phyloP scores from a whole-genome alignment of 2,329 filamentous ascomycete genomes.

The Sporothrix curviconia region DNA sequence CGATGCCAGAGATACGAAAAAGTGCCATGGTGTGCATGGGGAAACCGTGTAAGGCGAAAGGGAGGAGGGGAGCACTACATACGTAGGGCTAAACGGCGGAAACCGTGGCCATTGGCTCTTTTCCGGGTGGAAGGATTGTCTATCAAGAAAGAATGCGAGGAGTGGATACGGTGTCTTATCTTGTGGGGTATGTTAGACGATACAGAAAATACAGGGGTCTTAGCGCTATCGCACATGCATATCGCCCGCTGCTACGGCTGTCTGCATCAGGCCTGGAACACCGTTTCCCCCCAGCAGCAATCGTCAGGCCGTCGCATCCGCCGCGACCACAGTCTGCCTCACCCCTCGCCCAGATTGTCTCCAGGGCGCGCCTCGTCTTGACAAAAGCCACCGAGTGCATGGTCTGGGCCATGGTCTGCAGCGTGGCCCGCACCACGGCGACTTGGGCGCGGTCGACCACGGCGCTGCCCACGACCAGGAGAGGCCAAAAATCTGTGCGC shows the following conservation, averaged over 20 bases:
- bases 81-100: conserved; percentile 1
- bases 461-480: conserved; percentile 2
- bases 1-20: background rate
- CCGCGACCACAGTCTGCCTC: background rate
- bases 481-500: conserved; percentile 3
- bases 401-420: background rate
- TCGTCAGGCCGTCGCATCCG: background rate
- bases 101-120: conserved; percentile 3
- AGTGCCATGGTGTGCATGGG: too few species aligned
- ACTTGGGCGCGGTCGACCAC: background rate
- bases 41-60: background rate
- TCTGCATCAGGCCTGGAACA: conserved; percentile 1
- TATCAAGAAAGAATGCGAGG: too few species aligned
- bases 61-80: background rate
- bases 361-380: background rate
- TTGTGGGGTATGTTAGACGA: too few species aligned
- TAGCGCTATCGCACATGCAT: background rate
- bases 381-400: background rate
- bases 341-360: background rate
- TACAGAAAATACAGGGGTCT: too few species aligned
- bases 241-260: too few species aligned
- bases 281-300: conserved; percentile 5
- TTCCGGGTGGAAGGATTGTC: too few species aligned
- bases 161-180: too few species aligned
- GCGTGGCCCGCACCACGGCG: background rate